Evolutionary conservation across 768 basidiomycete genomes (phyloP), one percentile per base, ranked within the genome.

Genomic region (Leccinum olivaceopallidum): DNA sequence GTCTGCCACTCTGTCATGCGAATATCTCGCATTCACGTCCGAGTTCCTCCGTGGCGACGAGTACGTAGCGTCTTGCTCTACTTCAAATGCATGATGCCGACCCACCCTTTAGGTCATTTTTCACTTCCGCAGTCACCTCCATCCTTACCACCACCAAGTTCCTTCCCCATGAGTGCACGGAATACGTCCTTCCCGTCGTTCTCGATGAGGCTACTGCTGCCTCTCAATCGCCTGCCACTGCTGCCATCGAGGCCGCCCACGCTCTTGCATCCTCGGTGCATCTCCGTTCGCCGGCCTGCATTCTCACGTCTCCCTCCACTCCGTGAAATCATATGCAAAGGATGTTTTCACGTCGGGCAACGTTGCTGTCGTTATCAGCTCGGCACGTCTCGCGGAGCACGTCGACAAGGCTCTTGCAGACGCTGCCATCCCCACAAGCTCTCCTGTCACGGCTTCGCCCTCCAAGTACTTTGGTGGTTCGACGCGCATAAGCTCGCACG

Each of bases 31-130:
- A 61, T 78, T 98, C 73, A 95, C 93, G 24, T 94, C 96, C 56
- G 95, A 98, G 75, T 99, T 97, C 79, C 78, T 98, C 67, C 85
- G 89, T 60, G 95, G 93, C 52, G 94, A 99, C 75, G 95, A 97
- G 96, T 98, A 74, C 79, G 94, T 91, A 12, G 54, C 37, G 26
- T 62, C 60, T 13, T 22, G 14, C 36, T 58, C n/a, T 54, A 5
- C 44, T 42, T 13, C 49, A 16, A 24, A 37, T 4, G 13, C 28
- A 34, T 54, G 20, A 34, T 56, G 20, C 22, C 50, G 42, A 61
- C 32, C 34, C 32, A 16, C 14, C 24, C 26, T 20, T 26, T 74
- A 97, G 95, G 75, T 78, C 82, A 39, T 94, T 88, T 82, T 98
- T 99, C 78, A 87, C 95, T 36, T 88, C 94, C 69, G 79, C 96